These are phyloP conservation scores for Pestalotiopsis sp. DNA, from an alignment of 2,329 filamentous ascomycete species.

Conservation along the genomic window DNA sequence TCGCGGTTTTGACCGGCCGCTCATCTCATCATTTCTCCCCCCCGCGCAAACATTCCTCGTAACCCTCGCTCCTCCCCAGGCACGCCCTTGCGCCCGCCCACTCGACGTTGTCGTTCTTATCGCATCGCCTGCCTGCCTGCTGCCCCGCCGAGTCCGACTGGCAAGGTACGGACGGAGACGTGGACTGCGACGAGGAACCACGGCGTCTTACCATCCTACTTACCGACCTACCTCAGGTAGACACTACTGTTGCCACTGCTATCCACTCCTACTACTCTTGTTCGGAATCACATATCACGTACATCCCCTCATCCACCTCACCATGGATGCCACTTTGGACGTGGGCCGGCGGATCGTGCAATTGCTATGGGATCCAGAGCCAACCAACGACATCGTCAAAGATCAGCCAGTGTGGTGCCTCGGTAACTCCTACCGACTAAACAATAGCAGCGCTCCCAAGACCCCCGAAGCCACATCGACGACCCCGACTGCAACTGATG, in stretches of 20 bases:
- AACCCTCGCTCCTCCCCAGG: background rate
- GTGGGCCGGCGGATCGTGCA: constrained; percentile 81
- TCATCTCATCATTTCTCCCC: background rate
- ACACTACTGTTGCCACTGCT: background rate
- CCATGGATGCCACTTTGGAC: constrained; percentile 59
- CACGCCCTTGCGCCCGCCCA: background rate
- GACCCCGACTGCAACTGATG: background rate
- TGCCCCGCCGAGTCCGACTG: background rate
- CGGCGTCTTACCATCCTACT: background rate
- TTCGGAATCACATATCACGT: background rate
- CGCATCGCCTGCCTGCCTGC: background rate
- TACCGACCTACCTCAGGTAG: background rate
- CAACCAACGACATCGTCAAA: constrained; percentile 71
- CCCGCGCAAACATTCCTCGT: background rate
- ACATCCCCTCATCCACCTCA: background rate
- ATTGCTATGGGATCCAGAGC: constrained; percentile 90
- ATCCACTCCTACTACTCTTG: background rate
- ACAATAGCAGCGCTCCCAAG: constrained; percentile 21
- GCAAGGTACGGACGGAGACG: too few relatives aligned
- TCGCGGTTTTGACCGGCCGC: background rate
- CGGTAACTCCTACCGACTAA: constrained; percentile 53
- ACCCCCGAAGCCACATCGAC: background rate
- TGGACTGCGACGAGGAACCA: too few relatives aligned
- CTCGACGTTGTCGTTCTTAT: background rate
- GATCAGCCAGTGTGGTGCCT: constrained; percentile 84